Base-by-base conservation (phyloP, 129 eudicot species). In the Escallonia herrerae region DNA sequence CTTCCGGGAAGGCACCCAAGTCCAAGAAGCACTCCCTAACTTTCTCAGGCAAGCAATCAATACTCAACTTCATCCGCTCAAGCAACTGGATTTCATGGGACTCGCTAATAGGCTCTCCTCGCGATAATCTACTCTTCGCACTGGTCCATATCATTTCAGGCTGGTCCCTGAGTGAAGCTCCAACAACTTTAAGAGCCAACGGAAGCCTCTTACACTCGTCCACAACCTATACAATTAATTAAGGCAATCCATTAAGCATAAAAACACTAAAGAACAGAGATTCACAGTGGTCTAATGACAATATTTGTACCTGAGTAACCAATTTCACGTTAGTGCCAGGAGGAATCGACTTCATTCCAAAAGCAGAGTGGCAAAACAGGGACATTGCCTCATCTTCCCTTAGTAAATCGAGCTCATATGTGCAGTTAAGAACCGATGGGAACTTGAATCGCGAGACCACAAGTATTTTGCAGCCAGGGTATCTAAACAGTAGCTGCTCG, bases 131-230 rank as follows among this genome's bases (percentile, higher is more conserved):
- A 60, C 62, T 88, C 69, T 72, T 83, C 8, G 95, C 96, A 38
- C 89, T 82, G 7, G 15, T 81, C 96, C 98, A 91, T 37, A 62
- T 85, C 87, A 73, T 83, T 78, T 85, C 96, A 2, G 91, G 59
- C 50, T 85, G 91, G 65, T 80, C 98, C 62, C 86, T 82, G 3
- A 91, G 76, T 15, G 98, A 87, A 40, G 98, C 90, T 43, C 98
- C 98, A 38, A 91, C 83, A 64, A 91, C 98, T 79, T 91, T 91
- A 3, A 91, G 82, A 40, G 98, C 98, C 77, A 91, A 74, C 2
- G 98, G 98, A 52, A 91, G 95, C 65, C 98, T 80, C 72, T 81
- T 82, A 58, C 98, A 91, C 70, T 88, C 89, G 62, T 83, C 84
- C 43, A 87, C 96, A 70, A 91, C 68, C 98, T 91, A 60, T 62